A percentile compares a stretch with the other conserved stretches of the same genome.
Evolutionary conservation across 352 stramenopile species (phyloP).

Genomic region (Pythium myriotylum): DNA sequence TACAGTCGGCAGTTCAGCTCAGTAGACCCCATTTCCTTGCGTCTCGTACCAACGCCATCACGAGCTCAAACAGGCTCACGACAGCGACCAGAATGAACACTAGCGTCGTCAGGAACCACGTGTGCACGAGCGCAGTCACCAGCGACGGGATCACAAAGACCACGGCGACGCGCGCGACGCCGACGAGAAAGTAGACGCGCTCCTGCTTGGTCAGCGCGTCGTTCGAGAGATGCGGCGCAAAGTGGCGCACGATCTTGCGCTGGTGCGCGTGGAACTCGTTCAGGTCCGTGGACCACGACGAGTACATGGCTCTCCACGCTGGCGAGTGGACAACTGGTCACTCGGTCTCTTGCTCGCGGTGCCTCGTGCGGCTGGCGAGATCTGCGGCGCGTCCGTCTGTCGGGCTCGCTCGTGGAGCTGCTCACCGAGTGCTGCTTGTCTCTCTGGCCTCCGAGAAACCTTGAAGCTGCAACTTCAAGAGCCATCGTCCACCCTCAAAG

Average conservation of each 20-base stretch:
- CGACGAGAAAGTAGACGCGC: slow-evolving; percentile 54
- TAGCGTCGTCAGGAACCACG: slow-evolving; percentile 61
- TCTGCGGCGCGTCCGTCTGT: too few species aligned
- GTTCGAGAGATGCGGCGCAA: slow-evolving; percentile 68
- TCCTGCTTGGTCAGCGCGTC: slow-evolving; percentile 53
- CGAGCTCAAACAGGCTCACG: slow-evolving; percentile 52
- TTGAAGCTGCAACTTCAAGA: slow-evolving; percentile 19
- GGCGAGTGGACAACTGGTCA: not conserved
- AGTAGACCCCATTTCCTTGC: slow-evolving; percentile 6
- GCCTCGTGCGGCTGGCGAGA: slow-evolving; percentile 1
- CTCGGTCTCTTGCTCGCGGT: not conserved
- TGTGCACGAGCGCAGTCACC: slow-evolving; percentile 47
- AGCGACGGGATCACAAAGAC: slow-evolving; percentile 58
- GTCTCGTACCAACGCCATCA: slow-evolving; percentile 53
- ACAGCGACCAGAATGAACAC: slow-evolving; percentile 65
- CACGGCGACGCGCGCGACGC: slow-evolving; percentile 50
- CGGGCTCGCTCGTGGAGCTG: too few species aligned
- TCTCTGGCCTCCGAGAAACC: slow-evolving; percentile 4
- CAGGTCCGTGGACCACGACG: slow-evolving; percentile 32
- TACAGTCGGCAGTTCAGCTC: not conserved
- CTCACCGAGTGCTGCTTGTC: too few species aligned
- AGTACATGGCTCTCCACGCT: slow-evolving; percentile 30
- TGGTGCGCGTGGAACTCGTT: slow-evolving; percentile 54
- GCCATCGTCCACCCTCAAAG: slow-evolving; percentile 1
- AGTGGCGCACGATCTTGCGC: slow-evolving; percentile 73